A percentile compares a stretch with the other conserved stretches of the same genome.
Conservation (phyloP, 2,329 filamentous ascomycete species). For the Tympanopsis confertula region DNA sequence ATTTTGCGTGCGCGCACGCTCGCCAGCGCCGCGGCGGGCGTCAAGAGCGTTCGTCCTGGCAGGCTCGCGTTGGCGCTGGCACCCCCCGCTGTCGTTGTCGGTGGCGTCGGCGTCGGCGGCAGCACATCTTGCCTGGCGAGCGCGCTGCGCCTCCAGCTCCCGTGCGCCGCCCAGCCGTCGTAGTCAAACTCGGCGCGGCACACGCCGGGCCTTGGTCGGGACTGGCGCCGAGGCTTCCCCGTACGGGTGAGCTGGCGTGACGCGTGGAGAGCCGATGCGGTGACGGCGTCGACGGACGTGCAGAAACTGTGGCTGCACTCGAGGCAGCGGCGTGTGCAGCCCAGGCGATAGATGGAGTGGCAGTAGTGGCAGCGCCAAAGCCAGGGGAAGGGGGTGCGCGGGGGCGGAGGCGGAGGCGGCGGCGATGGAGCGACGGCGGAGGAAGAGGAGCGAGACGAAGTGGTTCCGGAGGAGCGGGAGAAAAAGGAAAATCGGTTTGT, state of each 20-base stretch:
- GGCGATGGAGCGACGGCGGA: not conserved
- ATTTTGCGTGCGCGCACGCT: not conserved
- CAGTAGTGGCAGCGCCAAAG: slow-evolving; percentile 21
- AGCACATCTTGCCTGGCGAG: too few species aligned
- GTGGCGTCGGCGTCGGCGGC: too few species aligned
- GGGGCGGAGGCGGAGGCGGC: not conserved
- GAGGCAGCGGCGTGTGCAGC: slow-evolving; percentile 23
- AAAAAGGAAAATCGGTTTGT: too few species aligned
- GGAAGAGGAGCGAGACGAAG: not conserved
- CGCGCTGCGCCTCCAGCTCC: slow-evolving; percentile 14
- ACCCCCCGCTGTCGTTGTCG: too few species aligned
- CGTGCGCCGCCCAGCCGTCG: slow-evolving; percentile 13
- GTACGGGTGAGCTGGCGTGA: slow-evolving; percentile 10
- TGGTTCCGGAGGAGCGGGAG: not conserved
- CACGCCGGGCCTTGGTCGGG: slow-evolving; percentile 2
- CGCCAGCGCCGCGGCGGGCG: not conserved
- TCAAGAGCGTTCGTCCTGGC: too few species aligned
- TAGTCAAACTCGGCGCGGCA: slow-evolving; percentile 20
- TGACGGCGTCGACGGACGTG: slow-evolving; percentile 9
- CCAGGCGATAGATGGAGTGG: slow-evolving; percentile 11
- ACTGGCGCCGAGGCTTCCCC: slow-evolving; percentile 4
- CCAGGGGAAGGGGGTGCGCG: slow-evolving; percentile 12
- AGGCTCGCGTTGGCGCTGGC: too few species aligned
- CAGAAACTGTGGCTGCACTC: slow-evolving; percentile 24
- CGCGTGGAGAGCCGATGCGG: slow-evolving; percentile 7